Evolutionary conservation across 1,139 yeast genomes (phyloP), one percentile per base, ranked within the genome.

Genomic region (Yarrowia galli): DNA sequence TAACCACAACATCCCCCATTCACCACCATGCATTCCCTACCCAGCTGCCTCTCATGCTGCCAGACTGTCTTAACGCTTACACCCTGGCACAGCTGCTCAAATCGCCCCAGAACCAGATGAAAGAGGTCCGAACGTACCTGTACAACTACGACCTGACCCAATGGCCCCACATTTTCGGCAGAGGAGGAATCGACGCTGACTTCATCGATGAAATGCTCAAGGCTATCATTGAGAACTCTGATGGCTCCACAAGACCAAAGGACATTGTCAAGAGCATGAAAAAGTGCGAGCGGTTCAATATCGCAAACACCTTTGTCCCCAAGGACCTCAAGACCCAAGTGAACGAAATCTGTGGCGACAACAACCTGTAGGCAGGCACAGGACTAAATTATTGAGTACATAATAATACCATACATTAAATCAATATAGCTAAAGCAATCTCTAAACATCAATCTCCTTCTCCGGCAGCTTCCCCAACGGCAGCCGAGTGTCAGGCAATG

Each of bases 201-300:
- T 46, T 46, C 46, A 48, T 51, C 16, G 68, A 49, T 8, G 20
- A 58, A n/a, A 53, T 36, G 46, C 18, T 38, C 23, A 35, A 46
- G 35, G 54, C 66, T 2, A 61, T 61, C 15, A 22, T 46, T 6
- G 56, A 61, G 25, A 46, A 61, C 46, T 53, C 61, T 0, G 43
- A 71, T 22, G 67, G 68, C 53, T 42, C 43, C 32, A 16, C 53
- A 3, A 61, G 67, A 32, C 51, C 70, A n/a, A 49, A 28, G n/a
- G 67, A 67, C 54, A 68, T 72, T 20, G n/a, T 70, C 20, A 40
- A 65, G 32, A 68, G 67, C 13, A 38, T 69, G 32, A 28, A 60
- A 13, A 53, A 54, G 23, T 71, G 73, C 49, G 51, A 69, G 2
- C 67, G 73, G n/a, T 71, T 68, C 40, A 65, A 65, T 13, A 70